phyloP scores from a whole-genome alignment of 2,329 filamentous ascomycete species.

The Leptosphaerulina australis region DNA sequence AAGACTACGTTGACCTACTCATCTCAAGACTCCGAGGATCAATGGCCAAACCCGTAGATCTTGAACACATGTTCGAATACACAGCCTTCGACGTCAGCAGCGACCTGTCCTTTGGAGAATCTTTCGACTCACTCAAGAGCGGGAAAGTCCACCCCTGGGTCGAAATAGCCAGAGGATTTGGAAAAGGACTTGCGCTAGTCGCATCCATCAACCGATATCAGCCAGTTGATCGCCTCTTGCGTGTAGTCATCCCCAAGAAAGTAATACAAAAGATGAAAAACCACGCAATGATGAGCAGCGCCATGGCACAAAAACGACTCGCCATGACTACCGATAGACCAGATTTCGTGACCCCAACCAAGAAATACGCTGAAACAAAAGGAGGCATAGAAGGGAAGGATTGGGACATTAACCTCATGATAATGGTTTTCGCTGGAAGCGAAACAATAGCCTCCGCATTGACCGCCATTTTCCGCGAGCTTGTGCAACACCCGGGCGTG shows the following conservation, averaged over 20 bases:
- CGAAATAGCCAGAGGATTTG: conserved; percentile 33
- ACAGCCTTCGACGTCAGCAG: conserved; percentile 43
- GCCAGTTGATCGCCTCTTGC: conserved; percentile 31
- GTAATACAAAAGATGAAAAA: conserved; percentile 30
- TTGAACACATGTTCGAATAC: conserved; percentile 26
- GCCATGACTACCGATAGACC: conserved; percentile 26
- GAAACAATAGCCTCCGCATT: conserved; percentile 53
- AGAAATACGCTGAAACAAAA: conserved; percentile 32
- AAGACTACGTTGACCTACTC: conserved; percentile 33
- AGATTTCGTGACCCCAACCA: conserved; percentile 37
- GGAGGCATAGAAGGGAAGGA: conserved; percentile 33
- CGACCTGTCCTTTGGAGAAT: conserved; percentile 60
- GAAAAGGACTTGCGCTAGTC: conserved; percentile 40
- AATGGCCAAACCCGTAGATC: conserved; percentile 18
- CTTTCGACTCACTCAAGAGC: conserved; percentile 50
- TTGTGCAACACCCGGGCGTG: conserved; percentile 39
- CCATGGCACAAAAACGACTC: conserved; percentile 33
- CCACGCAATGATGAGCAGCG: conserved; percentile 33
- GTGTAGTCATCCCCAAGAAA: conserved; percentile 32
- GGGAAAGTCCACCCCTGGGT: conserved; percentile 51
- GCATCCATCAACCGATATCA: conserved; percentile 34
- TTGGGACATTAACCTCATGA: conserved; percentile 47
- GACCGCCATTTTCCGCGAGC: conserved; percentile 41
- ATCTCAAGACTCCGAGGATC: conserved; percentile 21
- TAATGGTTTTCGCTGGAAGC: conserved; percentile 52